Evolutionary conservation across 768 basidiomycete species (phyloP).

Genomic region (Pleurotus pulmonarius): DNA sequence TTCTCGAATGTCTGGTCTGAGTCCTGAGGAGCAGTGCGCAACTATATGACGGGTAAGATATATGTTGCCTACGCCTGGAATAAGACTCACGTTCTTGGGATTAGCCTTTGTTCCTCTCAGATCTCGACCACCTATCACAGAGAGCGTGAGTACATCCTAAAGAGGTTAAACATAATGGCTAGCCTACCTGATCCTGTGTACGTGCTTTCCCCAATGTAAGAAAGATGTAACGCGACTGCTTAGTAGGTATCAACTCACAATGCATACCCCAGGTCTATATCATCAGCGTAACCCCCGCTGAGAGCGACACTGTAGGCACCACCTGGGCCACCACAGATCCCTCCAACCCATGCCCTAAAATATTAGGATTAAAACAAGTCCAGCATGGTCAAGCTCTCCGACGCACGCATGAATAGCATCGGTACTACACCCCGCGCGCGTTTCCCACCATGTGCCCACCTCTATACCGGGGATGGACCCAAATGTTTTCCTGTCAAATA

Average conservation of each 20-base stretch:
- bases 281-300: conserved; percentile 87
- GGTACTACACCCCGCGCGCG: conserved; percentile 61
- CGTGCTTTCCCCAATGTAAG: conserved; percentile 41
- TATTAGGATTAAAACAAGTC: not conserved
- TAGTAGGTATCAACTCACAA: conserved; percentile 49
- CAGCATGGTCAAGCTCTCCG: not conserved
- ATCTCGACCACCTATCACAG: conserved; percentile 68
- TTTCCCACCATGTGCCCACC: conserved; percentile 84
- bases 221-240: not conserved
- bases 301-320: conserved; percentile 86
- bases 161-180: not conserved
- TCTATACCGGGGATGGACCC: conserved; percentile 77
- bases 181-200: conserved; percentile 74
- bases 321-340: conserved; percentile 61
- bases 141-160: conserved; percentile 3
- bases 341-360: conserved; percentile 75
- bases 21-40: conserved; percentile 87
- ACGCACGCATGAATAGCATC: conserved; percentile 86
- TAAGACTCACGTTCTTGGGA: conserved; percentile 72
- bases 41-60: conserved; percentile 34
- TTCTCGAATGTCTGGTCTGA: conserved; percentile 81
- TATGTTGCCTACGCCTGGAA: not conserved
- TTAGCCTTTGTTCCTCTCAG: conserved; percentile 77
- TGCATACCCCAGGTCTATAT: conserved; percentile 75
- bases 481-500: conserved; percentile 58